Conservation (phyloP, 2,329 filamentous ascomycete species). For the Emmonsiellopsis sp. region DNA sequence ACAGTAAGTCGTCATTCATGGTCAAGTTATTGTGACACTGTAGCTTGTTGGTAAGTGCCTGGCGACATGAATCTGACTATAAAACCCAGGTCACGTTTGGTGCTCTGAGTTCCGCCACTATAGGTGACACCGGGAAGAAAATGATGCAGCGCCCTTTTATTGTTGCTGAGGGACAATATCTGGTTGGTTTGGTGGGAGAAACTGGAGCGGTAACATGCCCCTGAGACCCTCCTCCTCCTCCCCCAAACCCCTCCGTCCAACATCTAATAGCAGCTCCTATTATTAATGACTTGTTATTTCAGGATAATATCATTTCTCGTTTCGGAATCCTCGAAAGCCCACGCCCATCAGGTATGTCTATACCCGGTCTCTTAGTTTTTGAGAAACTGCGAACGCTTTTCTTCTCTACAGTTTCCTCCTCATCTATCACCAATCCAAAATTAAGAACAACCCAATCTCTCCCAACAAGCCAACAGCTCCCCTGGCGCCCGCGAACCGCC, state of each 20-base stretch:
- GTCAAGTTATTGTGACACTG: too few species aligned
- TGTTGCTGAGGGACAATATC: neutral
- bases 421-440: too few species aligned
- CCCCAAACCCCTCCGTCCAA: neutral
- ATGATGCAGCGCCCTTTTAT: neutral
- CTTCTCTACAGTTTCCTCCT: neutral
- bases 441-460: too few species aligned
- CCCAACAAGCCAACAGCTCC: too few species aligned
- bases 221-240: too few species aligned
- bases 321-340: conserved; percentile 1
- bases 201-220: neutral
- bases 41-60: too few species aligned
- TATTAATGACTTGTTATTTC: neutral
- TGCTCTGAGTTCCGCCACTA: neutral
- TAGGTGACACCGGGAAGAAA: neutral
- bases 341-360: neutral
- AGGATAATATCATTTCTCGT: conserved; percentile 5
- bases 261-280: neutral
- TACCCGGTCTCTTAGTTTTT: neutral
- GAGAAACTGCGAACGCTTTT: neutral
- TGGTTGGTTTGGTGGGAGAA: conserved; percentile 2
- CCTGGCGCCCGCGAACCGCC: too few species aligned
- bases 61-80: too few species aligned
- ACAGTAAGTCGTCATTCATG: neutral
- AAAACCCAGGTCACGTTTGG: neutral